phyloP scores from a whole-genome alignment of 2,329 filamentous ascomycete genomes.

The Colletotrichum theobromicola region DNA sequence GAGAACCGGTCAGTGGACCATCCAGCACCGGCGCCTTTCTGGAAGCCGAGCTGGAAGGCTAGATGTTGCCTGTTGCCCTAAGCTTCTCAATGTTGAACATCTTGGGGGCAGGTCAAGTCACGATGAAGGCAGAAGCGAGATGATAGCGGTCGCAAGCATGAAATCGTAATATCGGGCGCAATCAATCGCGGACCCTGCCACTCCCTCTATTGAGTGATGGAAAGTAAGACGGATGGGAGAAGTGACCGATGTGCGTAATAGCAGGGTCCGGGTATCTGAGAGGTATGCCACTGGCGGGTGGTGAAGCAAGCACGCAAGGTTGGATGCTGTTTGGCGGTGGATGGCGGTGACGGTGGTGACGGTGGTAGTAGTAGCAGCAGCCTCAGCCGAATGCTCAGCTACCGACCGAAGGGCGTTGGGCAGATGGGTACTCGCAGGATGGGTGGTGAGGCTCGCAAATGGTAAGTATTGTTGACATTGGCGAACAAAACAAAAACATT shows the following conservation, averaged over 20 bases:
- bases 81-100: neutral
- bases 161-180: conserved; percentile 15
- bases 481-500: neutral
- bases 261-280: conserved; percentile 1
- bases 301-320: conserved; percentile 14
- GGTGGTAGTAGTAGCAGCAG: conserved; percentile 2
- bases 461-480: neutral
- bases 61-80: neutral
- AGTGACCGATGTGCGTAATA: neutral
- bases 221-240: neutral
- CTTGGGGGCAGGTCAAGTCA: neutral
- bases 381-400: neutral
- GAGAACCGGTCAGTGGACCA: neutral
- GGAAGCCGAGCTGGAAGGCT: neutral
- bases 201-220: neutral
- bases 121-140: neutral
- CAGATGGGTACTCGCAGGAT: neutral
- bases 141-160: neutral
- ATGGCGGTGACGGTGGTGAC: conserved; percentile 1
- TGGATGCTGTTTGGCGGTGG: neutral
- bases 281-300: neutral
- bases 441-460: neutral
- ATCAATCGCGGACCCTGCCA: conserved; percentile 9
- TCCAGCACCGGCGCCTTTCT: neutral
- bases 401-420: neutral